These are phyloP conservation scores for Penicillium longicatenatum DNA, from an alignment of 495 filamentous ascomycete genomes.

Conservation along the genomic window DNA sequence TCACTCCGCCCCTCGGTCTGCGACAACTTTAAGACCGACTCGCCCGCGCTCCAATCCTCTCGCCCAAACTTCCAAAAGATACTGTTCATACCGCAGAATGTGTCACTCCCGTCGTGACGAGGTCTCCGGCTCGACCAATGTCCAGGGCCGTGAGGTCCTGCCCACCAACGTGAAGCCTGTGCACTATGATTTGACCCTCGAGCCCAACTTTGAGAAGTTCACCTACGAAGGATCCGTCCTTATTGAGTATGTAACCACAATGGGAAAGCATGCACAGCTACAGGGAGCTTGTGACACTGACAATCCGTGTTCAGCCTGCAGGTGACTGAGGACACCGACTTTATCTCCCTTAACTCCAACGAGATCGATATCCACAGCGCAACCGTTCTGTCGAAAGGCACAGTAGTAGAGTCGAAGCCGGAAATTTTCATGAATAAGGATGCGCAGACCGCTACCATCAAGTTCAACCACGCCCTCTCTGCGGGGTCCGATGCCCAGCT, in stretches of 20 bases:
- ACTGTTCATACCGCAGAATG: slow-evolving; percentile 56
- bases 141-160: slow-evolving; percentile 63
- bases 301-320: slow-evolving; percentile 57
- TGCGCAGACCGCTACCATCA: slow-evolving; percentile 60
- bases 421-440: slow-evolving; percentile 58
- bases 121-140: slow-evolving; percentile 49
- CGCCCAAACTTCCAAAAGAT: slow-evolving; percentile 42
- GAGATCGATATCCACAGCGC: slow-evolving; percentile 83
- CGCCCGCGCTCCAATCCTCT: slow-evolving; percentile 34
- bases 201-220: slow-evolving; percentile 66
- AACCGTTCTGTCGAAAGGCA: slow-evolving; percentile 54
- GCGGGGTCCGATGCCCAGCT: slow-evolving; percentile 62
- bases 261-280: not conserved
- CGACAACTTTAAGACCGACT: slow-evolving; percentile 21
- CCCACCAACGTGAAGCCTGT: slow-evolving; percentile 68
- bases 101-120: slow-evolving; percentile 46
- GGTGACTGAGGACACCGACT: slow-evolving; percentile 80
- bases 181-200: slow-evolving; percentile 68
- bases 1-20: slow-evolving; percentile 31
- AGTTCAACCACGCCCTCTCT: slow-evolving; percentile 57
- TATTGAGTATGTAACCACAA: slow-evolving; percentile 54
- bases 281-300: slow-evolving; percentile 2
- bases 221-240: slow-evolving; percentile 63
- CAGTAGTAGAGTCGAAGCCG: slow-evolving; percentile 53
- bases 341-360: slow-evolving; percentile 83